phyloP scores from a whole-genome alignment of 371 early-diverging fungal species.

The Gilbertella persicaria region DNA sequence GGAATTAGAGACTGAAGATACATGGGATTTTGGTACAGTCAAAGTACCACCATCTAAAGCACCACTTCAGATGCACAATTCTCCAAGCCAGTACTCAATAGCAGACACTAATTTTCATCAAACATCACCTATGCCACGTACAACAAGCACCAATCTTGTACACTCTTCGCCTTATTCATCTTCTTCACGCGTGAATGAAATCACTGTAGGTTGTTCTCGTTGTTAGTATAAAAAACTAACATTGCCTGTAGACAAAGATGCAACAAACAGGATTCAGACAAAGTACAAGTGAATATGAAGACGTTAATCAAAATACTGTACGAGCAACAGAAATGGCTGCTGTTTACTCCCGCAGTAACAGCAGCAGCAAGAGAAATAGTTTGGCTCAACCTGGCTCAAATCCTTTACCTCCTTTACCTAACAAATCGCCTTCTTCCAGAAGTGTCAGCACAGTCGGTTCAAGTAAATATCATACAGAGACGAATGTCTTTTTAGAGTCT shows the following conservation, averaged over 20 bases:
- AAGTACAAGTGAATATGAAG: conserved; percentile 25
- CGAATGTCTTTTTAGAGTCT: conserved; percentile 31
- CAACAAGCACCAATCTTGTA: conserved; percentile 15
- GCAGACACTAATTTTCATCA: conserved; percentile 2
- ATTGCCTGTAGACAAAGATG: conserved; percentile 15
- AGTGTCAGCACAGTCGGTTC: conserved; percentile 31
- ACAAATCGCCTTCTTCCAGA: conserved; percentile 36
- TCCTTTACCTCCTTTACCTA: conserved; percentile 26
- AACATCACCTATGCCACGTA: conserved; percentile 1
- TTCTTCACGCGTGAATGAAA: conserved; percentile 19
- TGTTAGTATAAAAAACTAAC: background rate
- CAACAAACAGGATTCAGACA: conserved; percentile 22
- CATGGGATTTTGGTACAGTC: conserved; percentile 64
- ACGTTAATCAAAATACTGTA: conserved; percentile 39
- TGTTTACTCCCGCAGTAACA: background rate
- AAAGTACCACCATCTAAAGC: conserved; percentile 40
- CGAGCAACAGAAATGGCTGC: conserved; percentile 30
- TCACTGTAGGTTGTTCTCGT: conserved; percentile 21
- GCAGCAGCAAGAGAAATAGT: conserved; percentile 17
- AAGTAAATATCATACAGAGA: conserved; percentile 8
- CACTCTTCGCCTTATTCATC: conserved; percentile 10
- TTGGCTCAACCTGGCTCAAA: conserved; percentile 16
- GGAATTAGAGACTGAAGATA: conserved; percentile 39
- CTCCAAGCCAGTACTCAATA: conserved; percentile 33
- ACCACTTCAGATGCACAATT: conserved; percentile 19